A percentile compares a stretch with the other conserved stretches of the same genome.
Conservation (phyloP, 768 basidiomycete genomes). For the Antrodiella citrinella region DNA sequence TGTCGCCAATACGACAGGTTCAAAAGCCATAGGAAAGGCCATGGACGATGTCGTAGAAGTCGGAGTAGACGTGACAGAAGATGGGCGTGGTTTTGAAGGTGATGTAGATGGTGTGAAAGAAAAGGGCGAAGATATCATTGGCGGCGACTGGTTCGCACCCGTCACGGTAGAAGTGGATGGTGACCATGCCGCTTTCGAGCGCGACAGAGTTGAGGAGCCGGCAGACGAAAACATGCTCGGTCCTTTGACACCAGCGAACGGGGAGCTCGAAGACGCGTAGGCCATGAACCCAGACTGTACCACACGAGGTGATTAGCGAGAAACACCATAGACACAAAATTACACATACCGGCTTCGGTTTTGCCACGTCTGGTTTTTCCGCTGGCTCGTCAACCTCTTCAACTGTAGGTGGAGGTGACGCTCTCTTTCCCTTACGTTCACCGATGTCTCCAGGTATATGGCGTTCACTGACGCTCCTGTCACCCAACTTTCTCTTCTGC, state of each 20-base stretch:
- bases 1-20: background rate
- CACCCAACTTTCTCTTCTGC: conserved; percentile 60
- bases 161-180: conserved; percentile 8
- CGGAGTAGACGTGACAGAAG: background rate
- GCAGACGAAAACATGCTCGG: conserved; percentile 37
- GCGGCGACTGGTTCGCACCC: background rate
- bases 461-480: conserved; percentile 59
- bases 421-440: conserved; percentile 25
- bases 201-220: conserved; percentile 9
- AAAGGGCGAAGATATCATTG: background rate
- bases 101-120: background rate
- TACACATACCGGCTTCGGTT: conserved; percentile 3
- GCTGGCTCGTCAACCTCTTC: conserved; percentile 13
- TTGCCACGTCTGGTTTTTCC: background rate
- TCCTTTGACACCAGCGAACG: conserved; percentile 68
- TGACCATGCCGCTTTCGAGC: conserved; percentile 10
- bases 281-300: conserved; percentile 68
- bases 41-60: background rate
- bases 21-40: conserved; percentile 6
- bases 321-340: conserved; percentile 3
- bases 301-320: background rate
- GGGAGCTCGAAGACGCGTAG: conserved; percentile 66
- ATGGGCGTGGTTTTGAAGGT: conserved; percentile 2
- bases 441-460: conserved; percentile 11
- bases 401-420: conserved; percentile 54